Conservation (phyloP, 495 filamentous ascomycete species). For the Aspergillus incahuasiensis region DNA sequence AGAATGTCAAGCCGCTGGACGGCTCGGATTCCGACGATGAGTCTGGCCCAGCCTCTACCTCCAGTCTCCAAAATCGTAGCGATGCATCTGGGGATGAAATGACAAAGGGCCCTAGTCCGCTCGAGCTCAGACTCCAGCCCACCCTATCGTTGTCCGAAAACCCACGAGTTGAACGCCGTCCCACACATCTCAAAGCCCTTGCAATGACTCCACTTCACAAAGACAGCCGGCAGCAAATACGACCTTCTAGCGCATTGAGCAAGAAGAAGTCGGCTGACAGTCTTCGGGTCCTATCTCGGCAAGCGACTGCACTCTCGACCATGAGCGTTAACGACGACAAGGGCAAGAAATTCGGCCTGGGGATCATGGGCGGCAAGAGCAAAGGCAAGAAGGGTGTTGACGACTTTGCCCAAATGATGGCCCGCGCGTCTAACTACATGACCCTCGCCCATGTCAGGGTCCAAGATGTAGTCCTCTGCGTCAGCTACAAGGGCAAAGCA, state of each 20-base stretch:
- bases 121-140: slow-evolving; percentile 73
- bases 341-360: slow-evolving; percentile 52
- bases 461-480: slow-evolving; percentile 86
- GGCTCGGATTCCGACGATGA: slow-evolving; percentile 52
- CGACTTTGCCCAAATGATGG: slow-evolving; percentile 97
- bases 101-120: slow-evolving; percentile 57
- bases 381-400: slow-evolving; percentile 64
- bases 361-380: slow-evolving; percentile 40
- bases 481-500: slow-evolving; percentile 94
- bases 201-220: slow-evolving; percentile 36
- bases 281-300: slow-evolving; percentile 47
- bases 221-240: slow-evolving; percentile 20
- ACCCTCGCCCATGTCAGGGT: slow-evolving; percentile 93
- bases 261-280: slow-evolving; percentile 71
- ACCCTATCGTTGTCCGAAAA: slow-evolving; percentile 62
- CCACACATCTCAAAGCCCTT: slow-evolving; percentile 43
- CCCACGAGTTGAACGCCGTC: slow-evolving; percentile 27
- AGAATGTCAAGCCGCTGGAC: slow-evolving; percentile 60
- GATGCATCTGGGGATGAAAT: slow-evolving; percentile 33
- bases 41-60: slow-evolving; percentile 25
- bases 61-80: slow-evolving; percentile 25
- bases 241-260: slow-evolving; percentile 28
- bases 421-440: slow-evolving; percentile 93
- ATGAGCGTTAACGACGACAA: slow-evolving; percentile 52
- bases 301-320: slow-evolving; percentile 43